These are phyloP conservation scores for Citropsis articulata DNA, from an alignment of 345 rosid genomes.

Conservation along the genomic window DNA sequence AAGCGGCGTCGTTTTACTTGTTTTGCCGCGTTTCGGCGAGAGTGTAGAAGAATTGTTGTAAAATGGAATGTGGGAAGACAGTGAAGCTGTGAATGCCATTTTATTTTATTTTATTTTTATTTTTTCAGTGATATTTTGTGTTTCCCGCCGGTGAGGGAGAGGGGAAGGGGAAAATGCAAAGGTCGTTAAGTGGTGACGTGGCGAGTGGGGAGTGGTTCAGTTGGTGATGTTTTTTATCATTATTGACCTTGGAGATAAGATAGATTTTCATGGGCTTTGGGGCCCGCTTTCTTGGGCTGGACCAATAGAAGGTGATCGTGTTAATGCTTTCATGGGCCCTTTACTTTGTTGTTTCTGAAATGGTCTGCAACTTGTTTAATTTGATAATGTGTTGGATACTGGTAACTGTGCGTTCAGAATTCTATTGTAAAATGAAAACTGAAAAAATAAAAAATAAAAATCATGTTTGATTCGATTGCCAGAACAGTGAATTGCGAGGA, in stretches of 20 bases:
- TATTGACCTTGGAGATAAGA: slow-evolving; percentile 29
- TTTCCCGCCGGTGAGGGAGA: slow-evolving; percentile 27
- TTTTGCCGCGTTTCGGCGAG: slow-evolving; percentile 29
- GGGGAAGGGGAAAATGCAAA: not conserved
- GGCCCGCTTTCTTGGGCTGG: slow-evolving; percentile 19
- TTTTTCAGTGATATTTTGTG: not conserved
- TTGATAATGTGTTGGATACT: too few relatives aligned
- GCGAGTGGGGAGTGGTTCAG: not conserved
- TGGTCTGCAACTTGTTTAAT: too few relatives aligned
- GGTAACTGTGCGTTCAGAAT: too few relatives aligned
- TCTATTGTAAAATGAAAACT: too few relatives aligned
- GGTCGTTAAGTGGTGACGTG: not conserved
- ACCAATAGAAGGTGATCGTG: too few relatives aligned
- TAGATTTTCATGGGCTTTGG: slow-evolving; percentile 14
- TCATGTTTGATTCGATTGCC: too few relatives aligned
- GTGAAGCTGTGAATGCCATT: slow-evolving; percentile 66
- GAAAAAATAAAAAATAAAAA: too few relatives aligned
- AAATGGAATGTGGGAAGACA: slow-evolving; percentile 40
- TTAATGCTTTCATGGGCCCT: too few relatives aligned
- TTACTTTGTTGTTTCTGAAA: too few relatives aligned
- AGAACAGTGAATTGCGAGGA: too few relatives aligned
- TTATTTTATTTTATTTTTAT: too few relatives aligned
- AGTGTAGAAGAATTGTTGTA: slow-evolving; percentile 13
- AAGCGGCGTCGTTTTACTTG: slow-evolving; percentile 7
- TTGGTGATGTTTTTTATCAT: not conserved